Base-by-base conservation (phyloP, 352 stramenopile species). In the Globisporangium rhizosaccharum region DNA sequence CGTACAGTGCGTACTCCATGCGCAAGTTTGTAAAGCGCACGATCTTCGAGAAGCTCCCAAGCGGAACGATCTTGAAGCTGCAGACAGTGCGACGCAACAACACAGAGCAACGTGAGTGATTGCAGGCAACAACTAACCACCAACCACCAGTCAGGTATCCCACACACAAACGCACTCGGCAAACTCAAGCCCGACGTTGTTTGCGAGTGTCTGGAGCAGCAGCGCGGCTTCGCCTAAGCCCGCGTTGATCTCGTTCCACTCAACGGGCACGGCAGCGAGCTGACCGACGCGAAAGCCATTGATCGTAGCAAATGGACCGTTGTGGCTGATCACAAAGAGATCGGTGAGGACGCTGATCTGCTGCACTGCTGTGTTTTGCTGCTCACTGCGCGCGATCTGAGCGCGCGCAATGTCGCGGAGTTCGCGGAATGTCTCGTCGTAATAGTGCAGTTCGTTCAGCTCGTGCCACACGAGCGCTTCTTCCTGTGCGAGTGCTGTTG, bases 231-330 rank as follows among this genome's bases (percentile, higher is more conserved):
- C 82, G 8, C 87, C 87, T 8, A 92, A 76, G 7, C 72, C 87
- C 26, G 87, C 82, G 30, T 96, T 96, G 65, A 94, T 94, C 59
- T 96, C 87, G 58, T 94, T 90, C 87, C 87, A 96, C 55, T 96
- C 87, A 36, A 92, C 69, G 7, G 83, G 67, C 14, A 73, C 65
- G 0, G 65, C 73, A 1, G 75, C 56, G 46, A 86, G 63, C 49
- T 87, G 80, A 3, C 87, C 87, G 61, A 96, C 70, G 20, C 83
- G 74, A 60, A 96, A 94, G 17, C 76, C 75, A 55, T 94, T 96
- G 63, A 96, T 92, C 26, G 79, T 93, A 23, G 80, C 87, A 62
- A 93, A 92, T 14, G 66, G 67, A 8, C 85, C 87, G 49, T 72
- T 80, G 55, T 89, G 73, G 10, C 76, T 70, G 59, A 96, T 94